These are phyloP conservation scores for Stemphylium beticola DNA, from an alignment of 2,329 filamentous ascomycete species.

Conservation along the genomic window DNA sequence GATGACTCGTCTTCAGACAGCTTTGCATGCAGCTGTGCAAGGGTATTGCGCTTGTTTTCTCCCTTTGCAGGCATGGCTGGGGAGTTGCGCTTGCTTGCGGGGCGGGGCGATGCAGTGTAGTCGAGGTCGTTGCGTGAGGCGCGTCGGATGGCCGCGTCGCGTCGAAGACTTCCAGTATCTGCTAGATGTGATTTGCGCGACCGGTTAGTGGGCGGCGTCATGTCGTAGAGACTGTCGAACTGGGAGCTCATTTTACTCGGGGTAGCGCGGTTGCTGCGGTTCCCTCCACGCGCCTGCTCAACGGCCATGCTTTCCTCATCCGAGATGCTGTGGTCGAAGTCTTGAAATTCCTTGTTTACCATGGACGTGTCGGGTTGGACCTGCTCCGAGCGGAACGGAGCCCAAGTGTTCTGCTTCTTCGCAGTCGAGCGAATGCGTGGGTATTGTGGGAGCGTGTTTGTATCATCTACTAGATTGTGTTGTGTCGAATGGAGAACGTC, in stretches of 20 bases:
- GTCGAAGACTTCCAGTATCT: constrained; percentile 49
- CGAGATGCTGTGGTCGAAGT: constrained; percentile 50
- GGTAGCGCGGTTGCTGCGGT: constrained; percentile 46
- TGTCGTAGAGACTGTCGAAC: constrained; percentile 57
- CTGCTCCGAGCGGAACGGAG: constrained; percentile 43
- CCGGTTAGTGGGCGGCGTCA: constrained; percentile 52
- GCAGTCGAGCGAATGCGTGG: constrained; percentile 47
- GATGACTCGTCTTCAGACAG: constrained; percentile 61
- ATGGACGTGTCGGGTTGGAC: constrained; percentile 46
- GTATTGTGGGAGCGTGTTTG: constrained; percentile 40
- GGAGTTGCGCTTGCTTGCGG: constrained; percentile 46
- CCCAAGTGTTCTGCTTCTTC: constrained; percentile 48
- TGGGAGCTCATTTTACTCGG: constrained; percentile 57
- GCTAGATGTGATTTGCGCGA: constrained; percentile 44
- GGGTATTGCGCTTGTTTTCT: constrained; percentile 54
- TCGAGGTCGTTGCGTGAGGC: constrained; percentile 52
- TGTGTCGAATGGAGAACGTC: constrained; percentile 50
- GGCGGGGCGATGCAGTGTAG: constrained; percentile 45
- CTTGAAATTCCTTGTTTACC: constrained; percentile 48
- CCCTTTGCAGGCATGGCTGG: constrained; percentile 39
- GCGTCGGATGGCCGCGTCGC: constrained; percentile 54
- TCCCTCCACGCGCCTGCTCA: constrained; percentile 62
- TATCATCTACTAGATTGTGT: constrained; percentile 45
- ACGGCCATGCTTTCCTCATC: constrained; percentile 60
- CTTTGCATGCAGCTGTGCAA: constrained; percentile 64